These are phyloP conservation scores for Ambrosia artemisiifolia DNA, from an alignment of 129 eudicot species.

Conservation along the genomic window DNA sequence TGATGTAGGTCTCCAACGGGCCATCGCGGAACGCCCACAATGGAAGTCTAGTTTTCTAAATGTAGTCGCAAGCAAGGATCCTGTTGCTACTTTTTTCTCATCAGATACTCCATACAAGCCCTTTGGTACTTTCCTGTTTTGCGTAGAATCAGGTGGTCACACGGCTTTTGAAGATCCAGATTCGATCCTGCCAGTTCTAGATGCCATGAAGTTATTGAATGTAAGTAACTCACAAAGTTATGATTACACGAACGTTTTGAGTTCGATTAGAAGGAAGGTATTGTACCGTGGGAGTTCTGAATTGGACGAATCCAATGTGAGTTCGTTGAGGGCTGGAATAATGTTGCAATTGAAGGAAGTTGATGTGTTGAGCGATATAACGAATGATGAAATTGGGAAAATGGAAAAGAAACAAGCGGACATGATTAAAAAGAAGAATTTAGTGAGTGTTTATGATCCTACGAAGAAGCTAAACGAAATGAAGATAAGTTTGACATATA, in stretches of 20 bases:
- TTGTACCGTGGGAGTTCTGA: constrained; percentile 28
- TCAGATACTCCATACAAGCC: constrained; percentile 36
- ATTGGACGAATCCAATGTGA: not conserved
- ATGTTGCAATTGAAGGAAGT: constrained; percentile 34
- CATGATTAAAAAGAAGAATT: not conserved
- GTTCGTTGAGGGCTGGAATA: constrained; percentile 34
- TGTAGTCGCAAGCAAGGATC: constrained; percentile 41
- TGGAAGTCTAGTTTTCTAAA: constrained; percentile 51
- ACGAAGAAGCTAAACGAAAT: constrained; percentile 34
- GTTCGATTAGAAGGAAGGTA: constrained; percentile 16
- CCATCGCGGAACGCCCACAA: constrained; percentile 47
- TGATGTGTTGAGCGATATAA: not conserved
- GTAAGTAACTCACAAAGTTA: not conserved
- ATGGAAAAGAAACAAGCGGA: constrained; percentile 3
- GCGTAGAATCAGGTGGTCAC: constrained; percentile 40
- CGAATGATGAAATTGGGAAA: constrained; percentile 18
- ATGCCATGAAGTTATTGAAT: not conserved
- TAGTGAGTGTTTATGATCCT: constrained; percentile 1
- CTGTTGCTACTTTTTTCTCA: constrained; percentile 28
- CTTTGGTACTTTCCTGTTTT: constrained; percentile 43
- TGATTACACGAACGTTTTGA: constrained; percentile 29
- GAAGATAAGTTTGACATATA: constrained; percentile 34
- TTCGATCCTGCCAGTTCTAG: constrained; percentile 29
- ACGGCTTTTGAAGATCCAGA: constrained; percentile 42
- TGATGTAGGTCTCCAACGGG: constrained; percentile 26